Evolutionary conservation across 2,329 filamentous ascomycete genomes (phyloP).

Genomic region (Sarocladiaceae sp.): DNA sequence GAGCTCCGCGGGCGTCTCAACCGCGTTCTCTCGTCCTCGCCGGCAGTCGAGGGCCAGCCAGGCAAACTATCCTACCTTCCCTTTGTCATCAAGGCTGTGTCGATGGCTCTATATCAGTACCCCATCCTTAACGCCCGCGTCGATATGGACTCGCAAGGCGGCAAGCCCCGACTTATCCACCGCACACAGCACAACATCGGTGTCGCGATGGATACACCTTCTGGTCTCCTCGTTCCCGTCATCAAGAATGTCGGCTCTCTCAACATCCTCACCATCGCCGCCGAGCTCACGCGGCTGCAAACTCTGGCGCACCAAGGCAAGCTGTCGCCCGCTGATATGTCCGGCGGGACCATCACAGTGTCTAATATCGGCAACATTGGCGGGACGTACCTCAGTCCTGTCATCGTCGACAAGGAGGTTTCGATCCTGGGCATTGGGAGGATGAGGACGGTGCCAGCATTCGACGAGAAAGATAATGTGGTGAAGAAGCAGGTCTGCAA

Average conservation of each 20-base stretch:
- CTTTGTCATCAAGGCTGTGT: constrained; percentile 94
- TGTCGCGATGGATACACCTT: constrained; percentile 88
- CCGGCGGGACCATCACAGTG: constrained; percentile 85
- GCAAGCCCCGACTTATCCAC: constrained; percentile 69
- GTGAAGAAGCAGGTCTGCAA: constrained; percentile 75
- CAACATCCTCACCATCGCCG: constrained; percentile 71
- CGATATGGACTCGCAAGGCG: constrained; percentile 48
- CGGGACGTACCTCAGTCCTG: constrained; percentile 83
- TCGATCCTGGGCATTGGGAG: constrained; percentile 87
- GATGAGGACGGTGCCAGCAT: constrained; percentile 74
- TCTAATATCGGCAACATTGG: constrained; percentile 96
- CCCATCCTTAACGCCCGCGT: constrained; percentile 85
- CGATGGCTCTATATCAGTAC: constrained; percentile 72
- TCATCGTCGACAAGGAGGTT: constrained; percentile 86
- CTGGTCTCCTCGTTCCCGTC: constrained; percentile 84
- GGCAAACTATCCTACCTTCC: constrained; percentile 81
- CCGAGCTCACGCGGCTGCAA: constrained; percentile 69
- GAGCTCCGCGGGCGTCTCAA: constrained; percentile 71
- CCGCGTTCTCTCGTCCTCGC: constrained; percentile 39
- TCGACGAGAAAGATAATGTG: constrained; percentile 54
- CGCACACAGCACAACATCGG: constrained; percentile 90
- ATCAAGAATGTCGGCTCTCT: constrained; percentile 74
- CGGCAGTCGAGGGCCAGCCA: constrained; percentile 40
- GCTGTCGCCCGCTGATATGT: constrained; percentile 67
- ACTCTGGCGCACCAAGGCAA: constrained; percentile 66